These are phyloP conservation scores for Aspergillus glaucus DNA, from an alignment of 2,329 filamentous ascomycete species.

Conservation along the genomic window DNA sequence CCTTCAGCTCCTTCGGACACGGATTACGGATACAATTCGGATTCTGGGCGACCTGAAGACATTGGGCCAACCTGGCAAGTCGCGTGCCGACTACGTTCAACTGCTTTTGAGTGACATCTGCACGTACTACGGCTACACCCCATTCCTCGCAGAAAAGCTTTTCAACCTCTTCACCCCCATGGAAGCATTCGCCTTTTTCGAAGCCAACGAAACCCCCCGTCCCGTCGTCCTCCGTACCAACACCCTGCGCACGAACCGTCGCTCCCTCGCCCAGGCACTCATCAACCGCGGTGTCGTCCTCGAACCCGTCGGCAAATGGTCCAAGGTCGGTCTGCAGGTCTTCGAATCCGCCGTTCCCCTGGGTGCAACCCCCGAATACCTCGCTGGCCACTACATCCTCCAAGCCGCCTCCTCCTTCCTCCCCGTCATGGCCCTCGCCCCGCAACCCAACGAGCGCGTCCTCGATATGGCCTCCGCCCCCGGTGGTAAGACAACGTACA, in stretches of 20 bases:
- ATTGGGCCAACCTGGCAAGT: constrained; percentile 70
- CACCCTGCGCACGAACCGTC: constrained; percentile 70
- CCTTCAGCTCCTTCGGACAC: constrained; percentile 75
- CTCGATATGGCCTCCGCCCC: constrained; percentile 94
- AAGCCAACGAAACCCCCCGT: constrained; percentile 91
- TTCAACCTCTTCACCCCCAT: constrained; percentile 85
- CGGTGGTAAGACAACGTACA: constrained; percentile 92
- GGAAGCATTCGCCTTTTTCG: constrained; percentile 97
- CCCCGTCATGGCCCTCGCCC: constrained; percentile 93
- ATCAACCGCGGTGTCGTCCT: constrained; percentile 96
- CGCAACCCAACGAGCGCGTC: constrained; percentile 84
- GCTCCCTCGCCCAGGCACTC: constrained; percentile 82
- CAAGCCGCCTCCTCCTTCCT: constrained; percentile 96
- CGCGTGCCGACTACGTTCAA: constrained; percentile 78
- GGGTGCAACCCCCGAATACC: constrained; percentile 93
- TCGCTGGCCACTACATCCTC: constrained; percentile 95
- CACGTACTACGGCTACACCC: constrained; percentile 93
- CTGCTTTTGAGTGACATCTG: constrained; percentile 89
- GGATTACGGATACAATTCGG: constrained; percentile 89
- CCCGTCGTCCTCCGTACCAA: constrained; percentile 96
- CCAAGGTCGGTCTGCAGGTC: constrained; percentile 92
- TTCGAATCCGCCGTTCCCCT: constrained; percentile 85
- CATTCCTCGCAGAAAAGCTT: constrained; percentile 92
- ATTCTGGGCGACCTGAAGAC: constrained; percentile 84
- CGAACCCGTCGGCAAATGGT: constrained; percentile 97